These are phyloP conservation scores for Chrysoporthe puriensis DNA, from an alignment of 2,329 filamentous ascomycete species.

Conservation along the genomic window DNA sequence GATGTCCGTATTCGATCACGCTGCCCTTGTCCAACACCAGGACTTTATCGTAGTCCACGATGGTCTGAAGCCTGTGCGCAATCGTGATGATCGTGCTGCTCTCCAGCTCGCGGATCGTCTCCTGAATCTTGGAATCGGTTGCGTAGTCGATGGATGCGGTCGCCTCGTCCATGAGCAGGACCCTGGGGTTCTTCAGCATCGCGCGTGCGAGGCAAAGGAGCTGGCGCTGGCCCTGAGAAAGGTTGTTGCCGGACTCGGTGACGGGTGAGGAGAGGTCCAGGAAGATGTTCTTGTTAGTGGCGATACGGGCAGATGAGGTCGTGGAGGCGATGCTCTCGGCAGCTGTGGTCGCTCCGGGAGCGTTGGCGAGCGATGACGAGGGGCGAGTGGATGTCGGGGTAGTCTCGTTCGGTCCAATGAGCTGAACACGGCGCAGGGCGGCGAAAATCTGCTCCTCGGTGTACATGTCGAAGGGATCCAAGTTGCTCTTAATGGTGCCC, in stretches of 20 bases:
- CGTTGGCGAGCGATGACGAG: conserved; percentile 26
- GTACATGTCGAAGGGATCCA: conserved; percentile 89
- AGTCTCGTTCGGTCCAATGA: conserved; percentile 68
- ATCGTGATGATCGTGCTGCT: conserved; percentile 91
- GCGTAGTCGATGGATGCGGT: conserved; percentile 97
- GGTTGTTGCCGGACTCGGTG: conserved; percentile 87
- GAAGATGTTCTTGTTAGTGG: conserved; percentile 94
- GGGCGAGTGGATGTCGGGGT: conserved; percentile 33
- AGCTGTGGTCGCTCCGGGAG: conserved; percentile 33
- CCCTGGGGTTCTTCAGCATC: conserved; percentile 86
- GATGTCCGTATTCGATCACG: conserved; percentile 89
- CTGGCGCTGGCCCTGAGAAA: conserved; percentile 95
- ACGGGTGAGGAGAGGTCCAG: conserved; percentile 81
- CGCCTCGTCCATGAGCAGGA: conserved; percentile 99
- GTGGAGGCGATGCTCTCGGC: conserved; percentile 28
- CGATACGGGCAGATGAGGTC: conserved; percentile 40
- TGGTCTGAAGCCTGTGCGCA: conserved; percentile 92
- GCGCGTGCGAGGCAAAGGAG: conserved; percentile 91
- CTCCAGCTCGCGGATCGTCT: conserved; percentile 89
- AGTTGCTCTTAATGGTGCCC: conserved; percentile 86
- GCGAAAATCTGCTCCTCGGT: conserved; percentile 90
- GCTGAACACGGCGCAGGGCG: conserved; percentile 83
- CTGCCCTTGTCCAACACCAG: conserved; percentile 88
- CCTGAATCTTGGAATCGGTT: conserved; percentile 94
- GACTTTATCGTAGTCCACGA: conserved; percentile 98